phyloP scores from a whole-genome alignment of 345 rosid genomes.

The Dipteronia sinensis region DNA sequence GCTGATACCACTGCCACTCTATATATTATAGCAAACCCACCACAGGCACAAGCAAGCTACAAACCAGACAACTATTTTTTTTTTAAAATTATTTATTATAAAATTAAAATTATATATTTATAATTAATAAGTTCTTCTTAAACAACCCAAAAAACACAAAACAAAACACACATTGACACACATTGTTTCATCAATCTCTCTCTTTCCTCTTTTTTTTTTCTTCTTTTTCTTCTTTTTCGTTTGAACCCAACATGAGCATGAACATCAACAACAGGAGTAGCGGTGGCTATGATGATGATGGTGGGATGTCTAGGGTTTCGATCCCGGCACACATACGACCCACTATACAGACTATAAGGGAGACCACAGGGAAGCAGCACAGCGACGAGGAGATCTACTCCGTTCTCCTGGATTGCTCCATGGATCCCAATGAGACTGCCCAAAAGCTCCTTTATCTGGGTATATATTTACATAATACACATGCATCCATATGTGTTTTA shows the following conservation, averaged over 20 bases:
- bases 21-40: too few species aligned
- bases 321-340: conserved; percentile 54
- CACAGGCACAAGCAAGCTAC: too few species aligned
- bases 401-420: conserved; percentile 61
- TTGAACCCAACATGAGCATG: conserved; percentile 17
- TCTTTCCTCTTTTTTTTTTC: background rate
- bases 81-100: background rate
- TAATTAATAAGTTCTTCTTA: background rate
- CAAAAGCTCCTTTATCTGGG: conserved; percentile 80
- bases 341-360: conserved; percentile 71
- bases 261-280: conserved; percentile 45
- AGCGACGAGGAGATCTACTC: conserved; percentile 80
- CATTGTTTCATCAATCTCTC: conserved; percentile 16
- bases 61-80: too few species aligned
- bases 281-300: conserved; percentile 33
- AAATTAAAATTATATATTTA: background rate
- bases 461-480: conserved; percentile 13
- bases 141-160: background rate
- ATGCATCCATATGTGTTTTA: background rate
- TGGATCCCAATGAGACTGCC: conserved; percentile 87
- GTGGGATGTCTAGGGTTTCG: conserved; percentile 48
- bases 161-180: background rate
- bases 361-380: conserved; percentile 75
- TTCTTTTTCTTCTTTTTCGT: conserved; percentile 12
- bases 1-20: too few species aligned